Conservation (phyloP, 805 yeast species). For the Zygoascus ofunaensis region DNA sequence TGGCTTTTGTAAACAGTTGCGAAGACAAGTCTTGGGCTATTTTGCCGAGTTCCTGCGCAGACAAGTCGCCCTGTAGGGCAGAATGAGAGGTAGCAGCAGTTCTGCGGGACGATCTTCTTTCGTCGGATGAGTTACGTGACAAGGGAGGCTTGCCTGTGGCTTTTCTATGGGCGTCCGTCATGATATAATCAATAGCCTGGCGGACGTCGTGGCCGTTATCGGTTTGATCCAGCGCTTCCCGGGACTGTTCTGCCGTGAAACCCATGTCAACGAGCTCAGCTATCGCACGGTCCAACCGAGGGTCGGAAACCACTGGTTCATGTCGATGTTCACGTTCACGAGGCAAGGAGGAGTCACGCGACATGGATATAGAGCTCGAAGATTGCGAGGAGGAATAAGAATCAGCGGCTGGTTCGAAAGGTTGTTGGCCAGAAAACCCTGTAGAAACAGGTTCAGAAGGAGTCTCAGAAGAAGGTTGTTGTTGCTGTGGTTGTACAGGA, state of each 20-base stretch:
- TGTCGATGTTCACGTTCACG: too few relatives aligned
- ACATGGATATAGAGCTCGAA: too few relatives aligned
- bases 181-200: constrained; percentile 55
- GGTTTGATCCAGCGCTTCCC: constrained; percentile 47
- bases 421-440: background rate
- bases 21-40: constrained; percentile 45
- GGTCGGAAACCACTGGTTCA: too few relatives aligned
- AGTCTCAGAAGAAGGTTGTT: background rate
- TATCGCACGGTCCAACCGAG: constrained; percentile 32
- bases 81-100: constrained; percentile 9
- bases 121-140: background rate
- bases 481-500: constrained; percentile 9
- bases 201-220: constrained; percentile 48
- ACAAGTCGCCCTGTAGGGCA: background rate
- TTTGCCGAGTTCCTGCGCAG: constrained; percentile 28
- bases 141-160: constrained; percentile 23
- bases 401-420: background rate
- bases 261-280: constrained; percentile 79
- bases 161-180: constrained; percentile 47
- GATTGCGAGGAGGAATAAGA: too few relatives aligned
- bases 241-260: constrained; percentile 52
- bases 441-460: background rate
- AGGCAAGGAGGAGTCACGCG: too few relatives aligned
- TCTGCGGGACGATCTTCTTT: background rate
- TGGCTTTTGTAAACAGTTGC: constrained; percentile 52